phyloP scores from a whole-genome alignment of 495 filamentous ascomycete species.

The Aspergillus conjunctus region DNA sequence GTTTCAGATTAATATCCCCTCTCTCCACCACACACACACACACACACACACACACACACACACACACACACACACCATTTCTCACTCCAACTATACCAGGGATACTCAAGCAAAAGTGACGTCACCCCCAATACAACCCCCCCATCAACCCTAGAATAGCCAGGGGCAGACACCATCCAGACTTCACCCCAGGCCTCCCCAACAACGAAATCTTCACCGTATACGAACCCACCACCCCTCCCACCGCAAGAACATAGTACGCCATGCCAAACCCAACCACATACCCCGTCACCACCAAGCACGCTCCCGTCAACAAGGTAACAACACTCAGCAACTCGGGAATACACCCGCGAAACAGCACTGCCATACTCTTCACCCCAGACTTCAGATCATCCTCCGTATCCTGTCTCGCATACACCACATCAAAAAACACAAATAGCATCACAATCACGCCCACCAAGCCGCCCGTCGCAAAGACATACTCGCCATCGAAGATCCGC shows the following conservation, averaged over 20 bases:
- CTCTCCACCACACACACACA: too few relatives aligned
- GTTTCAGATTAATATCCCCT: too few relatives aligned
- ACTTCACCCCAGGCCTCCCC: background rate
- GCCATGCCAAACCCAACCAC: background rate
- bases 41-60: too few relatives aligned
- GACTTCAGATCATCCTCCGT: constrained; percentile 43
- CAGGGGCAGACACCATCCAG: background rate
- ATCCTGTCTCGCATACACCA: constrained; percentile 47
- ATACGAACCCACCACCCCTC: background rate
- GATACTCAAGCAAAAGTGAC: too few relatives aligned
- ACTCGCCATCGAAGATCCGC: background rate
- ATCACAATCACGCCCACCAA: constrained; percentile 2
- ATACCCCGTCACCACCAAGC: background rate
- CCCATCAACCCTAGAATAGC: constrained; percentile 2
- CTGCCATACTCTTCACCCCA: constrained; percentile 42
- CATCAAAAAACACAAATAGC: constrained; percentile 43
- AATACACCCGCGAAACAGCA: constrained; percentile 28
- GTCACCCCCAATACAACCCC: background rate
- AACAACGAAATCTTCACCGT: background rate
- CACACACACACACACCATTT: too few relatives aligned
- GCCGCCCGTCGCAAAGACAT: background rate
- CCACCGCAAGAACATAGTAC: constrained; percentile 4
- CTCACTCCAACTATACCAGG: too few relatives aligned
- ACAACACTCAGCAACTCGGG: background rate
- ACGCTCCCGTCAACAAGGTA: background rate